phyloP scores from a whole-genome alignment of 495 filamentous ascomycete species.

The Terfezia boudieri region DNA sequence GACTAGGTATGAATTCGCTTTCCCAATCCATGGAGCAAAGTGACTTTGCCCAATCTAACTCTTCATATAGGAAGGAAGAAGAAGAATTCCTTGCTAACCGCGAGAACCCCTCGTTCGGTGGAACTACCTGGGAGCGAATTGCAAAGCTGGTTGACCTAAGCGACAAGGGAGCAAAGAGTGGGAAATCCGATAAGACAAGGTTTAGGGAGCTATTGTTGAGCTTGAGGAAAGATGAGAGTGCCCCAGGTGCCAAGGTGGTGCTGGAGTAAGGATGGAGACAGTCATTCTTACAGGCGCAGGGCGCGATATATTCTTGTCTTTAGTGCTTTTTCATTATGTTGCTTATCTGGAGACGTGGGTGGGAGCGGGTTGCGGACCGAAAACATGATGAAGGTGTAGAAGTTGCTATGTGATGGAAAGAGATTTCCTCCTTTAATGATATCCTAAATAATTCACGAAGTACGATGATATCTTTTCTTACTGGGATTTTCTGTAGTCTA shows the following conservation, averaged over 20 bases:
- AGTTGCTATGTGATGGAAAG: too few relatives aligned
- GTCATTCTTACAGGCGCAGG: too few relatives aligned
- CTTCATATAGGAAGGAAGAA: constrained; percentile 39
- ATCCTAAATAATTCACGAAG: too few relatives aligned
- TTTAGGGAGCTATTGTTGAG: constrained; percentile 82
- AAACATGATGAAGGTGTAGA: too few relatives aligned
- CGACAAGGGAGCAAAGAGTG: constrained; percentile 66
- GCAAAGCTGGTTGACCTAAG: constrained; percentile 89
- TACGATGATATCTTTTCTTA: too few relatives aligned
- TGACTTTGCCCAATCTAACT: background rate
- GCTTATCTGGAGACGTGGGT: too few relatives aligned
- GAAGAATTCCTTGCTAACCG: constrained; percentile 74
- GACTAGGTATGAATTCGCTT: constrained; percentile 28
- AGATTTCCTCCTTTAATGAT: too few relatives aligned
- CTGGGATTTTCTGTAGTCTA: too few relatives aligned
- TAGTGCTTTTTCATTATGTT: too few relatives aligned
- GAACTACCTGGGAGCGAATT: constrained; percentile 96
- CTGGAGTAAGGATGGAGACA: too few relatives aligned
- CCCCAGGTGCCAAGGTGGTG: background rate
- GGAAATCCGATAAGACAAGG: constrained; percentile 74
- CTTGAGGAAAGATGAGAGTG: constrained; percentile 74
- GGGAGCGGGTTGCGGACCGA: too few relatives aligned
- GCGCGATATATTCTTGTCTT: too few relatives aligned
- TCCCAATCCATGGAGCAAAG: background rate
- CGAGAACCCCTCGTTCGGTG: constrained; percentile 78